A percentile compares a stretch with the other conserved stretches of the same genome.
Conservation (phyloP, 2,329 filamentous ascomycete genomes). For the Leptographium wingfieldii region DNA sequence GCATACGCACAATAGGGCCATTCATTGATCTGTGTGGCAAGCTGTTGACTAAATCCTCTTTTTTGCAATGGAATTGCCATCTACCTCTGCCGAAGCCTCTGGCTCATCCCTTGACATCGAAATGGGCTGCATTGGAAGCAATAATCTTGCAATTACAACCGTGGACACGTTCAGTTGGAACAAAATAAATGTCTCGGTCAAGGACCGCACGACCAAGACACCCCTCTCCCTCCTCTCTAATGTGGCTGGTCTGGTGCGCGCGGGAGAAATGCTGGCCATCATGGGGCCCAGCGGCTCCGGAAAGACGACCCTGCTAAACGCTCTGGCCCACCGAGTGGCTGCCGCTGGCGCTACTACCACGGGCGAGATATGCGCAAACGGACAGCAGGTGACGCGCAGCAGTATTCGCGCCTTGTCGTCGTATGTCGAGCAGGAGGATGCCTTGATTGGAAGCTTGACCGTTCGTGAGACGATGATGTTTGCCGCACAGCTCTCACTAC, state of each 20-base stretch:
- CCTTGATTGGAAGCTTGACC: constrained; percentile 67
- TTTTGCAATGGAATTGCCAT: neutral
- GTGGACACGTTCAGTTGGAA: neutral
- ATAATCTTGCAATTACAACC: neutral
- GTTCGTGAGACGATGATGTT: constrained; percentile 71
- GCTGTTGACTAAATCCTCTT: too few species aligned
- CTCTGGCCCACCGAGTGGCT: constrained; percentile 48
- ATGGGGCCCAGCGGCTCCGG: constrained; percentile 68
- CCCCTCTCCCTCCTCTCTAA: constrained; percentile 50
- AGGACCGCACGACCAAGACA: constrained; percentile 56
- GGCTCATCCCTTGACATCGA: neutral
- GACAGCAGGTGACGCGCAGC: constrained; percentile 34
- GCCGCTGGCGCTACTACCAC: constrained; percentile 32
- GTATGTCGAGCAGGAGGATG: constrained; percentile 84
- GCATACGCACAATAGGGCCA: neutral
- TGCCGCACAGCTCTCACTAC: constrained; percentile 54
- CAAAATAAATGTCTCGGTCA: constrained; percentile 50
- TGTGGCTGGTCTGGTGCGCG: constrained; percentile 50
- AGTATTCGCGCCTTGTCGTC: constrained; percentile 54
- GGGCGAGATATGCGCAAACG: constrained; percentile 51
- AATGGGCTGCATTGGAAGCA: neutral
- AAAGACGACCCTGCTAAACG: constrained; percentile 76
- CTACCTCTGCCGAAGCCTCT: neutral
- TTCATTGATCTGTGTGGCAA: neutral
- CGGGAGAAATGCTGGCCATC: constrained; percentile 61